Evolutionary conservation across 805 yeast genomes (phyloP).

Genomic region (Candida takata): DNA sequence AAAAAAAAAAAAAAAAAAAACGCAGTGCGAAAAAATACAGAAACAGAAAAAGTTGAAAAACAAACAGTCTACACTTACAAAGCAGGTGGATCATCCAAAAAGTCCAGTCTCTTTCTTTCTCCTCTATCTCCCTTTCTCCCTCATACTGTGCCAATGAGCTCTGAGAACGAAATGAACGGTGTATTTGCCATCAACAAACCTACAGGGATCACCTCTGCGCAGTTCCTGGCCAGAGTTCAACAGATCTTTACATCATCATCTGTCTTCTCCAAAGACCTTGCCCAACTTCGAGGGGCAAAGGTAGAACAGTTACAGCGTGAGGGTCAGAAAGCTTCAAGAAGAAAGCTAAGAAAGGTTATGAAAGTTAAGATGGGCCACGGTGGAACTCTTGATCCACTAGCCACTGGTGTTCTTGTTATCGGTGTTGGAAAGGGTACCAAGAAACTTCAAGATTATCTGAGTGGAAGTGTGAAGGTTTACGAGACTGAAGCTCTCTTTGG

Average conservation of each 20-base stretch:
- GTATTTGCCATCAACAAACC: conserved; percentile 91
- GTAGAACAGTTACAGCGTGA: conserved; percentile 31
- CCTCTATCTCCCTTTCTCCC: too few relatives aligned
- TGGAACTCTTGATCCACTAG: conserved; percentile 93
- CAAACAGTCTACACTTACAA: too few relatives aligned
- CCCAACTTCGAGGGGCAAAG: conserved; percentile 41
- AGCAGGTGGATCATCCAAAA: too few relatives aligned
- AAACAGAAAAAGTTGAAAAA: neutral
- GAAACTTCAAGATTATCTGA: conserved; percentile 60
- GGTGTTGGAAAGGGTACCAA: conserved; percentile 95
- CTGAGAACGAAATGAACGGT: conserved; percentile 60
- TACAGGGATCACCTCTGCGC: conserved; percentile 72
- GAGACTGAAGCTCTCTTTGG: conserved; percentile 85
- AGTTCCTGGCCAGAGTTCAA: conserved; percentile 63
- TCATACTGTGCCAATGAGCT: too few relatives aligned
- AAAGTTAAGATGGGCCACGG: conserved; percentile 95
- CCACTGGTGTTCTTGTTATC: conserved; percentile 87
- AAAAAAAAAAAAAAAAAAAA: neutral
- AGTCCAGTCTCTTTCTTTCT: too few relatives aligned
- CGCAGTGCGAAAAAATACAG: neutral
- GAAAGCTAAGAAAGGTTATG: conserved; percentile 40
- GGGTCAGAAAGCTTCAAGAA: conserved; percentile 42
- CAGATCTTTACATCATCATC: conserved; percentile 50
- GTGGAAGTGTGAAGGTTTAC: conserved; percentile 71
- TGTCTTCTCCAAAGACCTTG: conserved; percentile 48